Evolutionary conservation across 1,139 yeast genomes (phyloP).

Genomic region (Saccharomyces hybrid): DNA sequence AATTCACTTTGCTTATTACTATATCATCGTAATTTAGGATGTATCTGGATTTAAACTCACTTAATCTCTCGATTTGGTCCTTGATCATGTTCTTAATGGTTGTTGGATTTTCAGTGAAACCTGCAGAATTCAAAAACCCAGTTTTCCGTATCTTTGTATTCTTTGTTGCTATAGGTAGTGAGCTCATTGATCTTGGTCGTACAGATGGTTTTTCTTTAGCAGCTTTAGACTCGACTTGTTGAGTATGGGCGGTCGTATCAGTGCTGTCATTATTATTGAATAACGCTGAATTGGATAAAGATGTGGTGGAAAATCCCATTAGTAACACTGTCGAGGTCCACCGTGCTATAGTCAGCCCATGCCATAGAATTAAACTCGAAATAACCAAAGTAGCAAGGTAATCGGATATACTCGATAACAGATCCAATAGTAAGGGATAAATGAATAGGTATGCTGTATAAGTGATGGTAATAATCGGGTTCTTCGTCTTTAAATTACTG

Average conservation of each 20-base stretch:
- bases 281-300: conserved; percentile 19
- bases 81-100: conserved; percentile 36
- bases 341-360: conserved; percentile 29
- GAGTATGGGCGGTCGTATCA: conserved; percentile 7
- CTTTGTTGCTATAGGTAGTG: conserved; percentile 8
- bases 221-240: conserved; percentile 3
- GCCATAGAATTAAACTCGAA: conserved; percentile 24
- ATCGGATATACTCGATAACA: conserved; percentile 21
- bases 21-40: conserved; percentile 38
- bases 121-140: conserved; percentile 35
- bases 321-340: conserved; percentile 31
- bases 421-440: conserved; percentile 21
- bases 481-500: conserved; percentile 28
- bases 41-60: conserved; percentile 45
- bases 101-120: conserved; percentile 43
- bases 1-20: conserved; percentile 54
- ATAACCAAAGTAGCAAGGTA: conserved; percentile 26
- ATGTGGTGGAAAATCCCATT: conserved; percentile 29
- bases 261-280: conserved; percentile 2
- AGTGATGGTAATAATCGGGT: conserved; percentile 27
- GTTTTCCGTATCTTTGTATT: conserved; percentile 15
- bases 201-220: background rate
- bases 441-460: conserved; percentile 24
- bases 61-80: conserved; percentile 38
- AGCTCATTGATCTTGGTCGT: conserved; percentile 7